Evolutionary conservation across 1,139 yeast species (phyloP), one percentile per base, ranked within the genome.

Genomic region (Suhomyces panamericanus): DNA sequence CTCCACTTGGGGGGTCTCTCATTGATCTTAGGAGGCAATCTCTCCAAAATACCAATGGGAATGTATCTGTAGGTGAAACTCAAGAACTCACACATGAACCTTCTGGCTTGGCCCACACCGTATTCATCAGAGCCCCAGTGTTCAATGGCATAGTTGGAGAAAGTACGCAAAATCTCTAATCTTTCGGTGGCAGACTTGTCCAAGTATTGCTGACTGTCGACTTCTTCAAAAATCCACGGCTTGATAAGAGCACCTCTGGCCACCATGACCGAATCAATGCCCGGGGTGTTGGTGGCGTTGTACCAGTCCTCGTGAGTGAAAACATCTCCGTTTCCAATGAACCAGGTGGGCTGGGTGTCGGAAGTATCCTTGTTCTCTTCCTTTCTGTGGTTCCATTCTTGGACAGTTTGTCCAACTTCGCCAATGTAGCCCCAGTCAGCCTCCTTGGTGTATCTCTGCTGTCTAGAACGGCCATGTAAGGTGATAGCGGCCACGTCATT

Each of bases 91-190:
- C 98, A 91, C 77, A 93, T 73, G 66, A 82, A 95, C 57, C 99
- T 76, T 65, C 99, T 82, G 8, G 96, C 85, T 54, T 81, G 81
- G 47, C 88, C 86, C 48, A 93, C 80, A 34, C 99, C 99, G 63
- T 85, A 91, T 57, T 89, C 96, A 60, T 93, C 99, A 0, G 96
- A 78, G 2, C 99, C 99, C 98, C 99, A 95, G 67, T 95, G 99
- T 57, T 90, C 91, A 54, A 93, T 74, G 0, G 99, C 98, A 62
- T 72, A 87, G 46, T 83, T 70, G 12, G 95, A 81, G 61, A 83
- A 93, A 43, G 75, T 77, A 51, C 74, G 73, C 56, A 91, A 67
- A 44, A 85, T 80, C 28, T 84, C 95, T 48, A 93, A 76, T 64
- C 99, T 80, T 66, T 93, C 97, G 32, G 83, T 73, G n/a, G 96